Evolutionary conservation across 2,329 filamentous ascomycete species (phyloP), one percentile per base, ranked within the genome.

Genomic region (Penicillium aurantiogriseum): DNA sequence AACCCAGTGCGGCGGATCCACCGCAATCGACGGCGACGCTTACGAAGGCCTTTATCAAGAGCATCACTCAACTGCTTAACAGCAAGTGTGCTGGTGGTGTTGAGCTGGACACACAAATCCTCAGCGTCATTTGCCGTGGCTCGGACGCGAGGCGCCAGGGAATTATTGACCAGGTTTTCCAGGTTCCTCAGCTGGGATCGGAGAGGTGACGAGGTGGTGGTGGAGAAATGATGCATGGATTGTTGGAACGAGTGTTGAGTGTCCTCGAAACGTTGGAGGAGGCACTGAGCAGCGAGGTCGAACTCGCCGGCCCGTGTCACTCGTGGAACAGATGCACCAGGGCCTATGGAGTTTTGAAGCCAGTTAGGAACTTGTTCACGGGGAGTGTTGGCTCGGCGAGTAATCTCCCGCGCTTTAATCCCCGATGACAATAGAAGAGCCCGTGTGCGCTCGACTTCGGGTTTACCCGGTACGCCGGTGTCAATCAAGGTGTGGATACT

Each of bases 371-470:
- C 72, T 25, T 70, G 67, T 23, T 67, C 67, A 21, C 74, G 74
- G 21, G 70, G 58, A 36, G 80, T 79, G 44, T 87, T 76, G 4
- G 88, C 86, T 46, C 88, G 84, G 4, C 86, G 83, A 29, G 82
- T 81, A 54, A 97, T 90, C 69, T 94, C 90, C 67, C 87, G 87
- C 0, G 93, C 92, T 76, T 95, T 96, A 69, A 97, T 87, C n/a
- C 92, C 92, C 0, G 91, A 91, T 61, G 88, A 89, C 23, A 96
- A 80, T 40, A 96, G 84, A 9, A 95, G 80, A 0, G 91, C 85
- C 56, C 86, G 84, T 2, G 92, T 82, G n/a, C 91, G 87, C 17
- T 89, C 89, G 52, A 96, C 83, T 65, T 97, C 93, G n/a, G 85
- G 84, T 65, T 83, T 85, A 10, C 82, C 86, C 31, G 89, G 69